Evolutionary conservation across 78 protist genomes (phyloP), one percentile per base, ranked within the genome.

Genomic region (Parvularia atlantis): DNA sequence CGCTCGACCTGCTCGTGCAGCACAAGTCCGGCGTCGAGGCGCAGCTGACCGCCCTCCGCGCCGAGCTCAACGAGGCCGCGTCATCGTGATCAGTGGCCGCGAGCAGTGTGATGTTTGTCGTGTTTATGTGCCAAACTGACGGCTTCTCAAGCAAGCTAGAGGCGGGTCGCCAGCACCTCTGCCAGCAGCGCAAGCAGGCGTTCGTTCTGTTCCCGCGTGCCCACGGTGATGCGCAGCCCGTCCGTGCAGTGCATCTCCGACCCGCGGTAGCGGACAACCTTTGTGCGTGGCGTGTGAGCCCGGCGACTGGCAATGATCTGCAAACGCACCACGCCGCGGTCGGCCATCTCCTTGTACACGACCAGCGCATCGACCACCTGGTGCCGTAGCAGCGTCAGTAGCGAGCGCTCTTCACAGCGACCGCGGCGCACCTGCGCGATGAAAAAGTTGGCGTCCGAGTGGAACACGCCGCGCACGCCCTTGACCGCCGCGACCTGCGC

Each of bases 361-460:
- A n/a, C n/a, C n/a, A n/a, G n/a, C n/a, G n/a, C 13, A 7, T 44
- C 7, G 7, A 44, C 7, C 13, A 44, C 7, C 26, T 44, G 13
- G 7, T 44, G 13, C 7, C 13, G 13, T 14, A 44, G 13, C 26
- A 44, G 50, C 7, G 50, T 14, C 13, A 44, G 50, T 7, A 44
- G 50, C 26, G 13, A 44, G 50, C 7, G 50, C 54, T 5, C 17
- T 33, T 41, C 14, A 7, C 10, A 9, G 11, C 20, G 52, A 59
- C 44, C 28, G 30, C 20, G 9, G 2, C 44, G 64, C 14, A 77
- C 13, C 48, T 20, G 61, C 31, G 68, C 33, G 14, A 75, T 7
- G 24, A 75, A 7, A 54, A 68, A 77, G 68, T 77, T 77, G 9
- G 82, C 66, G 63, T 77, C 75, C 6, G 82, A 66, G 2, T 68